Evolutionary conservation across 371 early-diverging fungal species (phyloP).

Genomic region (Cokeromyces recurvatus): DNA sequence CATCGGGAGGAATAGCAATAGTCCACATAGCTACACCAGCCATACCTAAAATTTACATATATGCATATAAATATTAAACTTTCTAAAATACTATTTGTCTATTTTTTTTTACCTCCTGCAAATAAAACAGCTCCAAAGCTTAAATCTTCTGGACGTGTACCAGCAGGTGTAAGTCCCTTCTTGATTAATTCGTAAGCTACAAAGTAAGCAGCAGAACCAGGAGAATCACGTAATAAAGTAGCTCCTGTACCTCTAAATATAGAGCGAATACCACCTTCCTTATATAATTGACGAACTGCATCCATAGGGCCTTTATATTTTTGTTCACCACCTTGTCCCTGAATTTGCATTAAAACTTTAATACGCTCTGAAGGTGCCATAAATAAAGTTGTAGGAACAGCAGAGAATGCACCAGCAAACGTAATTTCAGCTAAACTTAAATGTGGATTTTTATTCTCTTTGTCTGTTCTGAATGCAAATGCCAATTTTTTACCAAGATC

Average conservation of each 20-base stretch:
- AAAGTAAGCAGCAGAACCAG: conserved; percentile 96
- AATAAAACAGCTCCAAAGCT: conserved; percentile 80
- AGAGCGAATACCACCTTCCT: conserved; percentile 75
- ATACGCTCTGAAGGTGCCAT: conserved; percentile 95
- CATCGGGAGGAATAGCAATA: conserved; percentile 91
- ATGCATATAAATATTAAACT: no score
- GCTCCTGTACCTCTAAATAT: conserved; percentile 94
- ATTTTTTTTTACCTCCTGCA: conserved; percentile 79
- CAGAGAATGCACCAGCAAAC: conserved; percentile 95
- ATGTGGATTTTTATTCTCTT: conserved; percentile 42
- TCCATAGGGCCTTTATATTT: conserved; percentile 82
- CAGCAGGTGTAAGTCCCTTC: conserved; percentile 69
- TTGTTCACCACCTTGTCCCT: conserved; percentile 47
- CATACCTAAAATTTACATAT: conserved; percentile 43
- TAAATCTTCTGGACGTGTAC: conserved; percentile 65
- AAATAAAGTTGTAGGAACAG: conserved; percentile 90
- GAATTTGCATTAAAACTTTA: conserved; percentile 88
- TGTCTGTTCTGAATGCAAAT: conserved; percentile 53
- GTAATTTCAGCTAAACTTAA: conserved; percentile 76
- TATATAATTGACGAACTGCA: conserved; percentile 67
- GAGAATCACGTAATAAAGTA: conserved; percentile 90
- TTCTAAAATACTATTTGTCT: no score
- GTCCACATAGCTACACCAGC: conserved; percentile 85
- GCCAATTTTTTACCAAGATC: conserved; percentile 72
- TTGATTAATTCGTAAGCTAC: conserved; percentile 92